A percentile compares a stretch with the other conserved stretches of the same genome.
These are phyloP conservation scores for Phaeotremella fagi DNA, from an alignment of 768 basidiomycete genomes.

Conservation along the genomic window DNA sequence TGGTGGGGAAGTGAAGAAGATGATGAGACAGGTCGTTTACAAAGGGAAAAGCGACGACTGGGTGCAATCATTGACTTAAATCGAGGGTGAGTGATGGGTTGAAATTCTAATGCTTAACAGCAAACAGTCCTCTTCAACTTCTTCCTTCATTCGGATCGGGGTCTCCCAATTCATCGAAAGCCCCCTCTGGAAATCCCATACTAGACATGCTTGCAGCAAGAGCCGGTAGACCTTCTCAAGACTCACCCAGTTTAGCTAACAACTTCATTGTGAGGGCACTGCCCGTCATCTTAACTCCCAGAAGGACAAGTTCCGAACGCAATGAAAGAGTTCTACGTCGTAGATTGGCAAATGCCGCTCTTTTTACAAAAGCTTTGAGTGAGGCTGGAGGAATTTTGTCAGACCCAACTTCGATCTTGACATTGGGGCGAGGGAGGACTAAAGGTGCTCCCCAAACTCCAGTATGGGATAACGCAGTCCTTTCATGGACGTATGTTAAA, in stretches of 20 bases:
- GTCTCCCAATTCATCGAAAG: not conserved
- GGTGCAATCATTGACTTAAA: constrained; percentile 7
- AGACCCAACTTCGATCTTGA: constrained; percentile 7
- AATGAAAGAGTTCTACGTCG: constrained; percentile 21
- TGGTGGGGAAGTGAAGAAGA: constrained; percentile 30
- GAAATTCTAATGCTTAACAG: too few relatives aligned
- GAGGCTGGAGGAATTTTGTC: constrained; percentile 19
- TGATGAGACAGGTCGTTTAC: constrained; percentile 16
- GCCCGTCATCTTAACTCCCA: constrained; percentile 13
- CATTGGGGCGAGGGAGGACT: not conserved
- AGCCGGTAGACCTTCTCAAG: not conserved
- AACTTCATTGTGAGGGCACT: constrained; percentile 10
- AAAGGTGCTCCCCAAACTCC: not conserved
- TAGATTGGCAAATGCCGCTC: constrained; percentile 23
- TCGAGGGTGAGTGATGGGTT: too few relatives aligned
- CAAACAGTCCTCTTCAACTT: constrained; percentile 1
- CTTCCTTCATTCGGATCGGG: constrained; percentile 16
- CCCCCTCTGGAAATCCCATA: constrained; percentile 10
- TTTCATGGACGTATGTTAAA: constrained; percentile 9
- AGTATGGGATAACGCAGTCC: constrained; percentile 9
- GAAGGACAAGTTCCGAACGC: constrained; percentile 7
- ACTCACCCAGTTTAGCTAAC: not conserved
- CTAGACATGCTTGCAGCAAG: constrained; percentile 8
- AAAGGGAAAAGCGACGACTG: constrained; percentile 15
- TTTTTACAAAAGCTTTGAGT: constrained; percentile 24